Evolutionary conservation across 805 yeast species (phyloP).

Genomic region (Candida xiaguanensis): DNA sequence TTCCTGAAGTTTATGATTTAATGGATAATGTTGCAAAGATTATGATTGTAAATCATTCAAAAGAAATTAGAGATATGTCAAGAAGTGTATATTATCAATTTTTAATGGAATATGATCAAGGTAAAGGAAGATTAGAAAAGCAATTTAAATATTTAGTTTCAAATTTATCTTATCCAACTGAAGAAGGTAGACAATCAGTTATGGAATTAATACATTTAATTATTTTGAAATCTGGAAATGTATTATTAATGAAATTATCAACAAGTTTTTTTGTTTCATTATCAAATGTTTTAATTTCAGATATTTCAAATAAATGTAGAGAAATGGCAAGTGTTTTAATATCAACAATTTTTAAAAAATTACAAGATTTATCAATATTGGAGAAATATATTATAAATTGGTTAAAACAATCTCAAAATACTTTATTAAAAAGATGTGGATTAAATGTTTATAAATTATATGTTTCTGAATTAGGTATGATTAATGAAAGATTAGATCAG

Average conservation of each 20-base stretch:
- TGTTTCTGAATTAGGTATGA: conserved; percentile 45
- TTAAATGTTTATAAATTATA: conserved; percentile 65
- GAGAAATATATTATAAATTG: conserved; percentile 53
- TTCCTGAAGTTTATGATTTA: conserved; percentile 87
- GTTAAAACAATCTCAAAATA: conserved; percentile 54
- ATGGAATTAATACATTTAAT: conserved; percentile 80
- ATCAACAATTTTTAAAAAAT: conserved; percentile 48
- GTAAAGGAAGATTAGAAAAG: conserved; percentile 76
- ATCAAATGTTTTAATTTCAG: conserved; percentile 73
- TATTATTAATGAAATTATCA: conserved; percentile 56
- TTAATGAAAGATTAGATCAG: conserved; percentile 37
- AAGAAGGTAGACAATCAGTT: conserved; percentile 83
- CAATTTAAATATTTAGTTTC: conserved; percentile 77
- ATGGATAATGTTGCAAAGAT: conserved; percentile 78
- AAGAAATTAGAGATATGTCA: conserved; percentile 78
- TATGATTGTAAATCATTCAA: conserved; percentile 86
- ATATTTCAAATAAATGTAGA: conserved; percentile 73
- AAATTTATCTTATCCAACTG: conserved; percentile 80
- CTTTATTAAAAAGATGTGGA: conserved; percentile 66
- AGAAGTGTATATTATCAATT: conserved; percentile 81
- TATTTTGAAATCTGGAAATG: conserved; percentile 60
- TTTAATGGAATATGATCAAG: conserved; percentile 91
- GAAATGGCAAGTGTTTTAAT: conserved; percentile 74
- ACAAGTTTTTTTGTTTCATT: conserved; percentile 81
- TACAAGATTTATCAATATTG: conserved; percentile 20